These are phyloP conservation scores for Nelumbo lutea DNA, from an alignment of 164 flowering plant species.

Conservation along the genomic window DNA sequence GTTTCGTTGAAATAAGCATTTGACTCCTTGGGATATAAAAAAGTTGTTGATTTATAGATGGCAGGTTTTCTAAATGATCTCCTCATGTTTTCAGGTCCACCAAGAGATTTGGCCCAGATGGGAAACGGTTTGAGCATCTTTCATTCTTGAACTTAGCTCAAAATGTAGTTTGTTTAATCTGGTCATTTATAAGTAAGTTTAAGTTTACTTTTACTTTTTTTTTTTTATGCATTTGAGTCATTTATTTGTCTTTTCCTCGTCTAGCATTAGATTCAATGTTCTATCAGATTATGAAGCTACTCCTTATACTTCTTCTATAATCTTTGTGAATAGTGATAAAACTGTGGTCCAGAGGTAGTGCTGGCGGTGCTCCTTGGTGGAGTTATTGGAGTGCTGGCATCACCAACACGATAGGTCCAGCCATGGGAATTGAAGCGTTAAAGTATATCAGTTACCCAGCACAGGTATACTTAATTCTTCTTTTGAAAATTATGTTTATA, in stretches of 20 bases:
- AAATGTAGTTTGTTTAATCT: slow-evolving; percentile 81
- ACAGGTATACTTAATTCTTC: slow-evolving; percentile 48
- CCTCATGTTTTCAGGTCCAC: slow-evolving; percentile 60
- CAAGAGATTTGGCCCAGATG: slow-evolving; percentile 81
- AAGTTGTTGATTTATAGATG: background rate
- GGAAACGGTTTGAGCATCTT: slow-evolving; percentile 88
- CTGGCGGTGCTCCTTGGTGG: slow-evolving; percentile 94
- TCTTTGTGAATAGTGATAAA: slow-evolving; percentile 54
- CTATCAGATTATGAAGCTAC: background rate
- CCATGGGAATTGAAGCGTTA: slow-evolving; percentile 98
- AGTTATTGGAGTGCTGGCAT: slow-evolving; percentile 96
- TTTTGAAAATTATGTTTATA: too few species aligned
- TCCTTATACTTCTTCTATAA: background rate
- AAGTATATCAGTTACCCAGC: slow-evolving; percentile 98
- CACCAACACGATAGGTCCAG: slow-evolving; percentile 96
- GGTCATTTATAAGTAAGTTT: slow-evolving; percentile 92
- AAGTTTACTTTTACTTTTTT: background rate
- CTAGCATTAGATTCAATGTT: background rate
- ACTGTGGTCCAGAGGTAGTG: slow-evolving; percentile 68
- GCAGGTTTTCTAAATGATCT: background rate
- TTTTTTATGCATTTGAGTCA: background rate
- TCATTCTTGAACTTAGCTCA: slow-evolving; percentile 92
- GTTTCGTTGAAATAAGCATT: too few species aligned
- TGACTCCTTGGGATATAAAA: background rate
- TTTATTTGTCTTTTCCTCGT: background rate